Evolutionary conservation across 1,284 basidiomycete genomes (phyloP).

Genomic region (Ustilago tritici): DNA sequence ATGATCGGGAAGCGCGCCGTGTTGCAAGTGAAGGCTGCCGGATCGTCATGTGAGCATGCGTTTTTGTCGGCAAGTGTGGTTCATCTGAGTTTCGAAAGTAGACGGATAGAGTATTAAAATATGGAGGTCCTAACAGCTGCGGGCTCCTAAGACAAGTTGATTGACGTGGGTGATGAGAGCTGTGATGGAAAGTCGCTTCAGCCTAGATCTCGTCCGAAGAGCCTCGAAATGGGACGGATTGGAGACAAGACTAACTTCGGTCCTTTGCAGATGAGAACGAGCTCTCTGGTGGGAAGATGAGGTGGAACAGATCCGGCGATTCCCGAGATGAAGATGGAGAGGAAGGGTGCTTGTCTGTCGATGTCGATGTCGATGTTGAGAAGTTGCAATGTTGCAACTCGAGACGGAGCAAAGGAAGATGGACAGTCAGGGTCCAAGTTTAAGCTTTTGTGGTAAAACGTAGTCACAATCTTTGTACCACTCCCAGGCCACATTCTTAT

Average conservation of each 20-base stretch:
- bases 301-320: neutral
- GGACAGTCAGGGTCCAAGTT: conserved; percentile 4
- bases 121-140: neutral
- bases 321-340: neutral
- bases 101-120: neutral
- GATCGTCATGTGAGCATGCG: conserved; percentile 25
- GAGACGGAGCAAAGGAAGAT: neutral
- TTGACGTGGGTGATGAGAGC: no score
- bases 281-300: neutral
- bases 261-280: neutral
- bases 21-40: neutral
- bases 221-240: no score
- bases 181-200: no score
- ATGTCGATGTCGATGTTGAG: neutral
- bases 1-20: conserved; percentile 23
- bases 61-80: neutral
- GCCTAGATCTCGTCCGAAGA: no score
- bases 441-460: neutral
- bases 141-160: no score
- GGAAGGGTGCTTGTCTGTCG: neutral
- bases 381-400: neutral
- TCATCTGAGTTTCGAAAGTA: neutral
- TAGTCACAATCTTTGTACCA: neutral
- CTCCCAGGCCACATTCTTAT: neutral
- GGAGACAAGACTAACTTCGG: neutral